Evolutionary conservation across 495 filamentous ascomycete species (phyloP).

Genomic region (Friedmanniomyces endolithicus): DNA sequence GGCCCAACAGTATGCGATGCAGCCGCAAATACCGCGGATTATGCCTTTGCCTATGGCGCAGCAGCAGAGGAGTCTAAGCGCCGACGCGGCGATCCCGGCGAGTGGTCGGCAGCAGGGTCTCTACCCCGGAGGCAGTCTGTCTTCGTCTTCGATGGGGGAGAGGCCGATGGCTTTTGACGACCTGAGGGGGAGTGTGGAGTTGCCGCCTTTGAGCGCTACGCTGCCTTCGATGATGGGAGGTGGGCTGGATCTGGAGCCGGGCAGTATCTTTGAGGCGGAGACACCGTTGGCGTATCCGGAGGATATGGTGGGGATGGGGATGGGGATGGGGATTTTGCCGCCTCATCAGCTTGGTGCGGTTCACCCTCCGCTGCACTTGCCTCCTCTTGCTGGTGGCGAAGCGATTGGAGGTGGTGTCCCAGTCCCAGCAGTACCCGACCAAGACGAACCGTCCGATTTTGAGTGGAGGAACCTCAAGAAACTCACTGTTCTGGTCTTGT

Average conservation of each 20-base stretch:
- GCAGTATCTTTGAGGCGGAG: conserved; percentile 19
- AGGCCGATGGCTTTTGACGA: conserved; percentile 25
- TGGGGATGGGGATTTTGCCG: too few species aligned
- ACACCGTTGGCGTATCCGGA: conserved; percentile 31
- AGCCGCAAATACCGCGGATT: neutral
- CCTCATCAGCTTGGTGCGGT: too few species aligned
- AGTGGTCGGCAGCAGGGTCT: neutral
- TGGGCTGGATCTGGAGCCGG: too few species aligned
- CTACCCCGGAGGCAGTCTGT: too few species aligned
- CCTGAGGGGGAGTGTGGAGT: conserved; percentile 2
- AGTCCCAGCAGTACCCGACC: neutral
- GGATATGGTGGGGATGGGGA: conserved; percentile 25
- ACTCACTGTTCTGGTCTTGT: conserved; percentile 75
- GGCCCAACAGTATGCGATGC: neutral
- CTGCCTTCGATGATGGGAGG: neutral
- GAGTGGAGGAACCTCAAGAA: conserved; percentile 91
- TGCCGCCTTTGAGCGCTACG: neutral
- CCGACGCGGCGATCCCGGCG: conserved; percentile 7
- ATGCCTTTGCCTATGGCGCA: neutral
- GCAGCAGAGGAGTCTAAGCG: conserved; percentile 14
- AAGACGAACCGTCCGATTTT: conserved; percentile 74
- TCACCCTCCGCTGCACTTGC: too few species aligned
- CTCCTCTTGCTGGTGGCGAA: too few species aligned
- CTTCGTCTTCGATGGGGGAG: neutral
- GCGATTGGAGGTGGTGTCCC: too few species aligned